Evolutionary conservation across 2,329 filamentous ascomycete genomes (phyloP).

Genomic region (Paracoccidioides lutzii): DNA sequence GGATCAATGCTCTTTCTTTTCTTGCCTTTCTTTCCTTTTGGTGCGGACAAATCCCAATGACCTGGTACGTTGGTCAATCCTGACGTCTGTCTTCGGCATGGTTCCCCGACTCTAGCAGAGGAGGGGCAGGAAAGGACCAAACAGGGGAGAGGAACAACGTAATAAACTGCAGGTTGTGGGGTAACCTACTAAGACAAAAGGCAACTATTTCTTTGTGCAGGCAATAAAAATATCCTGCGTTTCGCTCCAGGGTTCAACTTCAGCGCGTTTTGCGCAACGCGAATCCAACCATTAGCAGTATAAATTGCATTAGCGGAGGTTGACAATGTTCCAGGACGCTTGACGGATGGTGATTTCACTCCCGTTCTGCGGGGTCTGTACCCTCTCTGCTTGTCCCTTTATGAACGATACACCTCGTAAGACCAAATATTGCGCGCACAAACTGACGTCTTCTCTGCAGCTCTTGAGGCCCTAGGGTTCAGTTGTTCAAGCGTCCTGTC

Average conservation of each 20-base stretch:
- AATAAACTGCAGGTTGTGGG: not conserved
- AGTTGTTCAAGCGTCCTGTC: conserved; percentile 7
- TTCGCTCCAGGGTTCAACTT: conserved; percentile 1
- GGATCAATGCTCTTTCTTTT: not conserved
- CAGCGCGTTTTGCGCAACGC: conserved; percentile 11
- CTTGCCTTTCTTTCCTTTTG: not conserved
- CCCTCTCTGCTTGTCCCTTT: conserved; percentile 7
- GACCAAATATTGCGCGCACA: conserved; percentile 9
- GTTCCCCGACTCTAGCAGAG: not conserved
- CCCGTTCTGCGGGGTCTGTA: conserved; percentile 19
- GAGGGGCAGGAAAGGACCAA: not conserved
- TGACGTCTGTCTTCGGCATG: not conserved
- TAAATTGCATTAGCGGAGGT: conserved; percentile 13
- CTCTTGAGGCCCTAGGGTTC: conserved; percentile 10
- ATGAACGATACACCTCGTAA: conserved; percentile 8
- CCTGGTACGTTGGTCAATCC: not conserved
- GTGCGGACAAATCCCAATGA: not conserved
- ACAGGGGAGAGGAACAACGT: not conserved
- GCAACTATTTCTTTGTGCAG: conserved; percentile 3
- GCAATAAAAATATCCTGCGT: not conserved
- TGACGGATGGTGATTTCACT: conserved; percentile 10
- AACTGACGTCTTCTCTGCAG: conserved; percentile 14
- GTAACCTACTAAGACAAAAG: not conserved
- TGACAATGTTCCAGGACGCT: conserved; percentile 6
- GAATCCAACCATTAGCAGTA: conserved; percentile 8